phyloP scores from a whole-genome alignment of 371 early-diverging fungal species.

The Mucor velutinosus region DNA sequence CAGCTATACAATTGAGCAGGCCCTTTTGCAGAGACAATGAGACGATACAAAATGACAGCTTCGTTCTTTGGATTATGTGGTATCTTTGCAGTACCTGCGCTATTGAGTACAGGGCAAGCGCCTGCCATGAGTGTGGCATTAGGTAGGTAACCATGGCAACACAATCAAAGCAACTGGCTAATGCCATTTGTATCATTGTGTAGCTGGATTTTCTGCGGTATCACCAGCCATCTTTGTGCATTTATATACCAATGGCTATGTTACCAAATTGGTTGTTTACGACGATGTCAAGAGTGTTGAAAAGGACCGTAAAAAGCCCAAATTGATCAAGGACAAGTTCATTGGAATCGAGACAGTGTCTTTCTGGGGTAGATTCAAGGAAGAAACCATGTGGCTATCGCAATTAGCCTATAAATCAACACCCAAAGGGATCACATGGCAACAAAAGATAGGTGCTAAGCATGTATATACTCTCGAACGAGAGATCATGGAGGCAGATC shows the following conservation, averaged over 20 bases:
- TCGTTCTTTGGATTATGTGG: constrained; percentile 52
- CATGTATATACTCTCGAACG: constrained; percentile 37
- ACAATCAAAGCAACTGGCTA: not conserved
- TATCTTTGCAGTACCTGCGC: constrained; percentile 44
- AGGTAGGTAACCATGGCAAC: constrained; percentile 20
- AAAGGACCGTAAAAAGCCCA: constrained; percentile 39
- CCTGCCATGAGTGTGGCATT: constrained; percentile 34
- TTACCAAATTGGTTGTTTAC: constrained; percentile 41
- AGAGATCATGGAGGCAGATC: constrained; percentile 45
- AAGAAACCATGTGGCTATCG: constrained; percentile 40
- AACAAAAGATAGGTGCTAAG: constrained; percentile 21
- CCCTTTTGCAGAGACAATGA: constrained; percentile 47
- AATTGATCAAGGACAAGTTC: constrained; percentile 41
- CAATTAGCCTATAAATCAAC: constrained; percentile 30
- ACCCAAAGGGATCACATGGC: constrained; percentile 34
- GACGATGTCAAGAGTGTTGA: constrained; percentile 45
- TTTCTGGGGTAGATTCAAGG: constrained; percentile 33
- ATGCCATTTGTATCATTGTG: not conserved
- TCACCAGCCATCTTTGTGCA: constrained; percentile 47
- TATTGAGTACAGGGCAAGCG: constrained; percentile 43
- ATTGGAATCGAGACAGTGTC: constrained; percentile 43
- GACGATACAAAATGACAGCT: constrained; percentile 52
- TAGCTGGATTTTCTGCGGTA: constrained; percentile 47
- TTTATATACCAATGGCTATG: constrained; percentile 41
- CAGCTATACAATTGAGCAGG: constrained; percentile 17